Evolutionary conservation across 2,329 filamentous ascomycete species (phyloP).

Genomic region (Sporothrix brunneoviolacea): DNA sequence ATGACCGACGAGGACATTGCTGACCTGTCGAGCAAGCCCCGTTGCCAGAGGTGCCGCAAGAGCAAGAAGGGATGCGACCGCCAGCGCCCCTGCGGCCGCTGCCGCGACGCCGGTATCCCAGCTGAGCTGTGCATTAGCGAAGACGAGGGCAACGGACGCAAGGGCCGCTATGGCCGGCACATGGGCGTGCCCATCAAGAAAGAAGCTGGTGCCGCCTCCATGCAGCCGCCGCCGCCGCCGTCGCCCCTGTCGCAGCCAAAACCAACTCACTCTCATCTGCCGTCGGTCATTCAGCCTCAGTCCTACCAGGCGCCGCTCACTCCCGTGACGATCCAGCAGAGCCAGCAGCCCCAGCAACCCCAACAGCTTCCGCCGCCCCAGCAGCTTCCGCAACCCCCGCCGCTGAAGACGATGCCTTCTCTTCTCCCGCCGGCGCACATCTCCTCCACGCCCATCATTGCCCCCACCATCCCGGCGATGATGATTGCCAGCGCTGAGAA

Average conservation of each 20-base stretch:
- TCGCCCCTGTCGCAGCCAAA: constrained; percentile 26
- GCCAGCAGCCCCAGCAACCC: background rate
- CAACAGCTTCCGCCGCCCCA: background rate
- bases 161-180: constrained; percentile 77
- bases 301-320: constrained; percentile 3
- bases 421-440: constrained; percentile 41
- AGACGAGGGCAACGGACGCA: constrained; percentile 94
- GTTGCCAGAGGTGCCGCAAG: constrained; percentile 96
- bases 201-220: constrained; percentile 37
- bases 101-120: constrained; percentile 90
- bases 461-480: constrained; percentile 16
- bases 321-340: background rate
- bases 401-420: constrained; percentile 17
- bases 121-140: constrained; percentile 94
- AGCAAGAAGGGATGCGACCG: constrained; percentile 99
- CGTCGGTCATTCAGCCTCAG: constrained; percentile 9
- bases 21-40: constrained; percentile 89
- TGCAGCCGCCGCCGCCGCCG: constrained; percentile 17
- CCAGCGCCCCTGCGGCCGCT: constrained; percentile 88
- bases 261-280: background rate
- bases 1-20: constrained; percentile 80
- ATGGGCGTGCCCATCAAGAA: constrained; percentile 62
- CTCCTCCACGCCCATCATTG: constrained; percentile 26
- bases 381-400: background rate
- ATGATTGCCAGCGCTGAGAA: constrained; percentile 37